A percentile compares a stretch with the other conserved stretches of the same genome.
These are phyloP conservation scores for Irpex rosettiformis DNA, from an alignment of 1,284 basidiomycete genomes.

Conservation along the genomic window DNA sequence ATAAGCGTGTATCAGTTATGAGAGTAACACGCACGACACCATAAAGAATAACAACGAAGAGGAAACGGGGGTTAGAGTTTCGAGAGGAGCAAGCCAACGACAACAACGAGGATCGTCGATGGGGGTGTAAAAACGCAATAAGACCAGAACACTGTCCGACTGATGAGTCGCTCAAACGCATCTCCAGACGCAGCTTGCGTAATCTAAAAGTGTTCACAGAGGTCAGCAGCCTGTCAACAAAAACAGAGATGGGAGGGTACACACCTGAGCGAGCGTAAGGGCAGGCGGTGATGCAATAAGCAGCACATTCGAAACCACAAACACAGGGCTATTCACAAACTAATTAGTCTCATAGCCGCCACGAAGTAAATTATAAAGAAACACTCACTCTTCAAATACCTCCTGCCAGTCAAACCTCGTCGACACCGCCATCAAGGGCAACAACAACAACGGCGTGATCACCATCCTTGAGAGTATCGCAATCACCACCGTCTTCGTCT, in stretches of 20 bases:
- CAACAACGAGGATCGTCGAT: slow-evolving; percentile 70
- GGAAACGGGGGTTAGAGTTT: slow-evolving; percentile 33
- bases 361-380: slow-evolving; percentile 10
- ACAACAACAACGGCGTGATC: slow-evolving; percentile 73
- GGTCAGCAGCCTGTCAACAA: slow-evolving; percentile 9
- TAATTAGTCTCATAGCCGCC: slow-evolving; percentile 9
- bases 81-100: slow-evolving; percentile 64
- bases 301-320: slow-evolving; percentile 77
- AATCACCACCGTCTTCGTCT: slow-evolving; percentile 80
- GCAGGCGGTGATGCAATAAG: slow-evolving; percentile 80
- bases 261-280: slow-evolving; percentile 74
- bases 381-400: slow-evolving; percentile 71
- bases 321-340: slow-evolving; percentile 63
- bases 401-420: slow-evolving; percentile 60
- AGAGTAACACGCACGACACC: too few relatives aligned
- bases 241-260: slow-evolving; percentile 10
- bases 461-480: slow-evolving; percentile 83
- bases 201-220: slow-evolving; percentile 49
- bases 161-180: slow-evolving; percentile 88
- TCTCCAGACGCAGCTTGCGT: slow-evolving; percentile 86
- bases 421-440: slow-evolving; percentile 68
- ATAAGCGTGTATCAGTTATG: too few relatives aligned
- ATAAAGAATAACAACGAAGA: neutral
- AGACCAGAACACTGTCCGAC: slow-evolving; percentile 78
- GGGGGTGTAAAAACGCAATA: slow-evolving; percentile 84